Conservation (phyloP, 1,139 yeast genomes). For the Blastobotrys illinoisensis region DNA sequence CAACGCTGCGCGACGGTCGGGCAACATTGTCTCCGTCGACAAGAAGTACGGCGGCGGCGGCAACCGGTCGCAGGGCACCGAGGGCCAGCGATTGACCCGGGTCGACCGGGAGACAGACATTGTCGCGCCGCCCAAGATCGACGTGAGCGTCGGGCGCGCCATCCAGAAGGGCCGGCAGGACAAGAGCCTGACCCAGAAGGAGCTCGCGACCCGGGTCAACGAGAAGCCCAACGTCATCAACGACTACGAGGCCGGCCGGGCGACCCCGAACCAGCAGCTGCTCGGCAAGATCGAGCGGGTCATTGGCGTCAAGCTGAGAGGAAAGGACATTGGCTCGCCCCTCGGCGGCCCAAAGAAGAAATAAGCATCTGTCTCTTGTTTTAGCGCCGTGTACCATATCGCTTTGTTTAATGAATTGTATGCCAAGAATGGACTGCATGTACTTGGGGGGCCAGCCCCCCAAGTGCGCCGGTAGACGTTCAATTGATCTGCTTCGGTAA, state of each 20-base stretch:
- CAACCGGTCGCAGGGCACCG: conserved; percentile 65
- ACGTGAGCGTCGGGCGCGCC: conserved; percentile 77
- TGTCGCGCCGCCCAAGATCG: conserved; percentile 87
- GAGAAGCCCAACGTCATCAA: conserved; percentile 94
- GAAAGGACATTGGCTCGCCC: conserved; percentile 92
- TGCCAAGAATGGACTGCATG: too few relatives aligned
- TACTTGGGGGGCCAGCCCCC: too few relatives aligned
- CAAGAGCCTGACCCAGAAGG: conserved; percentile 88
- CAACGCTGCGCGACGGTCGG: conserved; percentile 91
- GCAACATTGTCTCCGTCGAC: conserved; percentile 84
- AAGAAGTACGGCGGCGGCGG: conserved; percentile 78
- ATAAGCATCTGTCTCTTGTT: conserved; percentile 15
- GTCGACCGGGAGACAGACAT: conserved; percentile 92
- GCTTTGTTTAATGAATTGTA: too few relatives aligned
- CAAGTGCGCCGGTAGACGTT: too few relatives aligned
- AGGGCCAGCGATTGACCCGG: conserved; percentile 92
- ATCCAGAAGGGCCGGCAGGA: conserved; percentile 84
- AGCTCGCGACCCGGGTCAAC: conserved; percentile 87
- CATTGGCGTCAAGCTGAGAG: conserved; percentile 90
- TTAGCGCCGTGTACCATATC: too few relatives aligned
- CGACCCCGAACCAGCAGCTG: conserved; percentile 92
- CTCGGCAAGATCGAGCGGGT: conserved; percentile 91
- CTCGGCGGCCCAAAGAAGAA: conserved; percentile 68
- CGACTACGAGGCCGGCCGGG: conserved; percentile 96
- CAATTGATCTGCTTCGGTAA: too few relatives aligned